Conservation (phyloP, 192 early-diverging fungal species). For the Spizellomyces punctatus region DNA sequence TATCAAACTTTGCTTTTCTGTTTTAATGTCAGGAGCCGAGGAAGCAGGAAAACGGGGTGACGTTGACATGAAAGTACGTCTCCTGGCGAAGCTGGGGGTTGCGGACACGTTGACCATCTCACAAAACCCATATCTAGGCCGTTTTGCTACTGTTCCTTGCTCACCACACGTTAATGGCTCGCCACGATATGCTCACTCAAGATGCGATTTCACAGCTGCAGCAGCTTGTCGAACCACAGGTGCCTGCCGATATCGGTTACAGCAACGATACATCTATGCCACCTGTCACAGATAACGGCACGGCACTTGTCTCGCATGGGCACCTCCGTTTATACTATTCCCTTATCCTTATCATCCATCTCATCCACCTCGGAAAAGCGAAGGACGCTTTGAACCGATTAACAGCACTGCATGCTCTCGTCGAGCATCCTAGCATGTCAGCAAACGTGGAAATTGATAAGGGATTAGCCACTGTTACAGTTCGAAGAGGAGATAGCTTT, state of each 20-base stretch:
- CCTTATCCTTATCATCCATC: slow-evolving; percentile 11
- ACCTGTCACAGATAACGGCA: neutral
- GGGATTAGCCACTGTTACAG: slow-evolving; percentile 1
- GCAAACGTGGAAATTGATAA: slow-evolving; percentile 5
- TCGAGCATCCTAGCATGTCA: slow-evolving; percentile 4
- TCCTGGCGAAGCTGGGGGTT: neutral
- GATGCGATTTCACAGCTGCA: slow-evolving; percentile 1
- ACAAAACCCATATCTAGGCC: neutral
- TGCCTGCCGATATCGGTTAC: too few relatives aligned
- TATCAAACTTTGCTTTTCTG: neutral
- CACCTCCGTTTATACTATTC: slow-evolving; percentile 22
- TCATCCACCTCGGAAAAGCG: slow-evolving; percentile 12
- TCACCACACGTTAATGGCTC: neutral
- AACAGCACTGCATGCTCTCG: slow-evolving; percentile 8
- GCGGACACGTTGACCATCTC: neutral
- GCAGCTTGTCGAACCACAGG: neutral
- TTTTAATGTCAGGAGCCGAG: slow-evolving; percentile 11
- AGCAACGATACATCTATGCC: too few relatives aligned
- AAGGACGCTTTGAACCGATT: slow-evolving; percentile 12
- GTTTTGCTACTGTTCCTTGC: slow-evolving; percentile 5
- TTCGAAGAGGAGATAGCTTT: neutral
- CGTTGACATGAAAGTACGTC: slow-evolving; percentile 28
- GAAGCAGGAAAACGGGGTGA: slow-evolving; percentile 19
- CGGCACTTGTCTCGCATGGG: slow-evolving; percentile 3
- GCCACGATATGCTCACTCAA: neutral